Evolutionary conservation across 176 grass and related monocot species (phyloP).

Genomic region (Cymbopogon citratus): DNA sequence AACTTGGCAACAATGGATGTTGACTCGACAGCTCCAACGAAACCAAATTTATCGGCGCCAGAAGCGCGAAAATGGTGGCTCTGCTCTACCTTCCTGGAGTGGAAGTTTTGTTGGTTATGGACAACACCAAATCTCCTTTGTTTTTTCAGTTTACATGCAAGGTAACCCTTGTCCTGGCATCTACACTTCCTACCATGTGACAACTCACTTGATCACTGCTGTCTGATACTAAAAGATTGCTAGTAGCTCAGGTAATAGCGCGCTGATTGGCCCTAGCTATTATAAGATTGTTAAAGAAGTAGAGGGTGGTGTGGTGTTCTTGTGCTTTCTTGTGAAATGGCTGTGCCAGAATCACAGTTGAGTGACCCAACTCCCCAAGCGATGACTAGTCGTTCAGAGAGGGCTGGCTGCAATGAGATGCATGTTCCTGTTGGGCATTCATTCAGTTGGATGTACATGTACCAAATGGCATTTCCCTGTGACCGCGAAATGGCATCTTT

Average conservation of each 20-base stretch:
- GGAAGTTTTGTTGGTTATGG: not conserved
- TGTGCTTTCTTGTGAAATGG: slow-evolving; percentile 33
- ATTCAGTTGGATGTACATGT: not conserved
- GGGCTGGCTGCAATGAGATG: not conserved
- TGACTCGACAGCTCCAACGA: not conserved
- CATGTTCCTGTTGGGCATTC: not conserved
- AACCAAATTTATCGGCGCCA: not conserved
- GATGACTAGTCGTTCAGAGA: not conserved
- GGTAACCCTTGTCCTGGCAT: not conserved
- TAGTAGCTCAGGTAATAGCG: not conserved
- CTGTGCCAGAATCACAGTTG: not conserved
- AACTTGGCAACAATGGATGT: slow-evolving; percentile 25
- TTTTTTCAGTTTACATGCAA: not conserved
- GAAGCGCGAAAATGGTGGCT: not conserved
- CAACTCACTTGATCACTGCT: slow-evolving; percentile 13
- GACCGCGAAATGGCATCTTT: slow-evolving; percentile 1
- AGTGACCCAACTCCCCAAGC: not conserved
- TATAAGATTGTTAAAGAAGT: slow-evolving; percentile 13
- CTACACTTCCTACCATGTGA: slow-evolving; percentile 19
- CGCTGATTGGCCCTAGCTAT: not conserved
- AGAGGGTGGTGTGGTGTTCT: slow-evolving; percentile 1
- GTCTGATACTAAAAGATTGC: not conserved
- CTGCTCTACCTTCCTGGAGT: slow-evolving; percentile 10
- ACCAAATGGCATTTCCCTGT: slow-evolving; percentile 26
- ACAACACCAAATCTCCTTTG: not conserved